Evolutionary conservation across 176 grass and related monocot species (phyloP).

Genomic region (Eleusine coracana): DNA sequence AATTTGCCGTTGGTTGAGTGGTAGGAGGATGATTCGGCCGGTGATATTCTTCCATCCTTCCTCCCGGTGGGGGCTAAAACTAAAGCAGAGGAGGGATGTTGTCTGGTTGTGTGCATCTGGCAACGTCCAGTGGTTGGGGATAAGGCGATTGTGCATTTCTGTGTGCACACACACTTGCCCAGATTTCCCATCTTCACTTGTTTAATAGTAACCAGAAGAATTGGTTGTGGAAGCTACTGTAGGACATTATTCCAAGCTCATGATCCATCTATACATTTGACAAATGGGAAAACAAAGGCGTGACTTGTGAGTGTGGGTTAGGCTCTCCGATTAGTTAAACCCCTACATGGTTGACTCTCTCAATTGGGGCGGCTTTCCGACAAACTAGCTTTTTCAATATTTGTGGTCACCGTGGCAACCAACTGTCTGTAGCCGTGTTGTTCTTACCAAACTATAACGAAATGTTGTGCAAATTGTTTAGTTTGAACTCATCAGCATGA

Average conservation of each 20-base stretch:
- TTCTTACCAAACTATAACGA: neutral
- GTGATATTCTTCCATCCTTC: neutral
- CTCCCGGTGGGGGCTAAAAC: too few species aligned
- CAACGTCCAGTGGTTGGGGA: constrained; percentile 3
- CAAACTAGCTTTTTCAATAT: too few species aligned
- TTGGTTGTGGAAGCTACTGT: too few species aligned
- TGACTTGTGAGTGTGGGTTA: neutral
- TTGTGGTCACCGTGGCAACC: too few species aligned
- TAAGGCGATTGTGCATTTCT: neutral
- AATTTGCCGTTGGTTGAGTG: neutral
- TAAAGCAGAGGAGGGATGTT: neutral
- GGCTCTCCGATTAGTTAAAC: neutral
- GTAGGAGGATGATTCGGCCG: neutral
- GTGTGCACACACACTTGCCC: too few species aligned
- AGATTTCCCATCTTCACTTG: too few species aligned
- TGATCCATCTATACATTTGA: neutral
- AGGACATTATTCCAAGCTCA: neutral
- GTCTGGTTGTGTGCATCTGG: neutral
- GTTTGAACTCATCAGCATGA: neutral
- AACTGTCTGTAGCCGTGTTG: too few species aligned
- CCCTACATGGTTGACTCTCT: too few species aligned
- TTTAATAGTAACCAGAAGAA: too few species aligned
- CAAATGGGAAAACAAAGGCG: neutral
- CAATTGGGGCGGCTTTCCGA: too few species aligned
- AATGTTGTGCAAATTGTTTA: neutral